Evolutionary conservation across 768 basidiomycete genomes (phyloP).

Genomic region (Kwoniella botswanensis): DNA sequence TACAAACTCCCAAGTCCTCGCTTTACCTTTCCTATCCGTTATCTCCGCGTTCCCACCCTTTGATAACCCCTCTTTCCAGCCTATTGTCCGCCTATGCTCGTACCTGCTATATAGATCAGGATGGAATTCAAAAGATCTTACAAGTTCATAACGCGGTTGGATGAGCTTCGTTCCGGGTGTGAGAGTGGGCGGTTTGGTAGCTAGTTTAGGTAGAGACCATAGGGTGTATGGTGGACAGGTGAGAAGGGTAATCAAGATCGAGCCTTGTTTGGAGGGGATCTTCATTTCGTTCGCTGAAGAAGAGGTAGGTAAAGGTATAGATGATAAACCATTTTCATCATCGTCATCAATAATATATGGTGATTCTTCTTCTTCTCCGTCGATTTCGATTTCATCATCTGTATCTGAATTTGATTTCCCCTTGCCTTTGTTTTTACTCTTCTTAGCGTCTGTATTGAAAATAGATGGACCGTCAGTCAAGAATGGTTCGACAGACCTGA

Average conservation of each 20-base stretch:
- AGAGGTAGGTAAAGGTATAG: neutral
- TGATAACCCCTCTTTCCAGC: conserved; percentile 71
- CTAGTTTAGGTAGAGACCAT: conserved; percentile 66
- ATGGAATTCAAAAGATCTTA: conserved; percentile 81
- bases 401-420: conserved; percentile 24
- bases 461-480: conserved; percentile 64
- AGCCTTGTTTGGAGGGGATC: conserved; percentile 61
- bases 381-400: conserved; percentile 28
- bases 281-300: neutral
- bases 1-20: conserved; percentile 89
- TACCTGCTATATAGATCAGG: conserved; percentile 78
- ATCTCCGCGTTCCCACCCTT: conserved; percentile 69
- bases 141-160: conserved; percentile 71
- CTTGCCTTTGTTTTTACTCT: conserved; percentile 61
- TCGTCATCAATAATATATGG: conserved; percentile 15
- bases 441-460: conserved; percentile 39
- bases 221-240: conserved; percentile 84
- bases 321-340: conserved; percentile 10
- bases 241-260: conserved; percentile 81
- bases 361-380: conserved; percentile 19
- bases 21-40: conserved; percentile 63
- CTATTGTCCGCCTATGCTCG: conserved; percentile 92
- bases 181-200: conserved; percentile 66
- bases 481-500: conserved; percentile 71
- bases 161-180: conserved; percentile 41